Evolutionary conservation across 345 rosid species (phyloP).

Genomic region (Gossypioides kirkii): DNA sequence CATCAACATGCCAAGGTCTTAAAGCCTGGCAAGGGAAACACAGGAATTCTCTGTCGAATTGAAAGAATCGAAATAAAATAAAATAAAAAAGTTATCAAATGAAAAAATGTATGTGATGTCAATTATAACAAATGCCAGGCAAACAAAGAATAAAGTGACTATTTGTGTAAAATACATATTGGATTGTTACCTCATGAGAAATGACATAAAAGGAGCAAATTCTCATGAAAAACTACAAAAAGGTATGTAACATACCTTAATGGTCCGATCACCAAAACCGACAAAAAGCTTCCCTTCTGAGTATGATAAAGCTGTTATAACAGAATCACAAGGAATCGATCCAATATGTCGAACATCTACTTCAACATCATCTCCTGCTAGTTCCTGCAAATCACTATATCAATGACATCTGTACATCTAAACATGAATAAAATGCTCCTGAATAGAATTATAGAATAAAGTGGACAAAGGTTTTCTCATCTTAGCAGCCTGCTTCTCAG

Average conservation of each 20-base stretch:
- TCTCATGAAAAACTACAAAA: not conserved
- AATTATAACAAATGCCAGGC: not conserved
- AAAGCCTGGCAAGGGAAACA: not conserved
- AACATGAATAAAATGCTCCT: not conserved
- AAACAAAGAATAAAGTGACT: not conserved
- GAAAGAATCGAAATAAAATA: not conserved
- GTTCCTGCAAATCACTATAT: conserved; percentile 42
- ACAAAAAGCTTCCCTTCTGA: conserved; percentile 81
- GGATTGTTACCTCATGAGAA: not conserved
- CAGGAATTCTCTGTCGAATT: not conserved
- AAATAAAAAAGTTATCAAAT: not conserved
- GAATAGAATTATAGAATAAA: not conserved
- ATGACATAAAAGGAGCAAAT: not conserved
- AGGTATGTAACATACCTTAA: conserved; percentile 45
- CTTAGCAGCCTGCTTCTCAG: not conserved
- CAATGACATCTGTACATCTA: conserved; percentile 6
- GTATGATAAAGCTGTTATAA: conserved; percentile 56
- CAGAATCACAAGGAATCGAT: conserved; percentile 63
- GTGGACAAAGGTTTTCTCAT: not conserved
- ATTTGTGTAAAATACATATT: not conserved
- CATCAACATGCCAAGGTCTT: not conserved
- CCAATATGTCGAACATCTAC: conserved; percentile 50
- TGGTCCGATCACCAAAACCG: conserved; percentile 56
- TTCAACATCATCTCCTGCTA: conserved; percentile 60
- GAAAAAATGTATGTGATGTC: not conserved